phyloP scores from a whole-genome alignment of 345 rosid species.

The Lumnitzera littorea region DNA sequence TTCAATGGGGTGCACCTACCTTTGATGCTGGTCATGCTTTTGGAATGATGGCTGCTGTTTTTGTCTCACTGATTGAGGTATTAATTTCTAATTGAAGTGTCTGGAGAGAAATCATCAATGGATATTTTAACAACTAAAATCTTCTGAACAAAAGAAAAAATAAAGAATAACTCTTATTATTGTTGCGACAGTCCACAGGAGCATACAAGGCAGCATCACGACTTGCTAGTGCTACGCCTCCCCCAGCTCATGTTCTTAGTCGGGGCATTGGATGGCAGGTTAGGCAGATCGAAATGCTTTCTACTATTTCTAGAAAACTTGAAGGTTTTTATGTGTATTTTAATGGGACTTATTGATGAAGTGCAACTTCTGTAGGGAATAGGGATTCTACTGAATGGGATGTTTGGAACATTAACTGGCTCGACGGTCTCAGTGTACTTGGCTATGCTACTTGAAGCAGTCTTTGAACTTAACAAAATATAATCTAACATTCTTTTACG shows the following conservation, averaged over 20 bases:
- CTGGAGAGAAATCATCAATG: background rate
- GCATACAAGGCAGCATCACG: conserved; percentile 96
- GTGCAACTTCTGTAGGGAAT: conserved; percentile 35
- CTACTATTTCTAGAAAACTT: background rate
- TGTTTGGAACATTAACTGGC: conserved; percentile 83
- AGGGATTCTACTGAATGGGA: conserved; percentile 77
- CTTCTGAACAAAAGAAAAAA: background rate
- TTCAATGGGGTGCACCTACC: conserved; percentile 99
- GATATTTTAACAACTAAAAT: background rate
- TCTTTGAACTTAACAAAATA: no score
- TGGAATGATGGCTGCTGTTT: conserved; percentile 96
- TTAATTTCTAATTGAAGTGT: background rate
- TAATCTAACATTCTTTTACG: no score
- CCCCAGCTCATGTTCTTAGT: conserved; percentile 97
- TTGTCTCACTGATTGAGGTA: conserved; percentile 94
- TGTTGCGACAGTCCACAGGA: conserved; percentile 66
- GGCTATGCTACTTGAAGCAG: background rate
- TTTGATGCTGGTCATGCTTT: conserved; percentile 98
- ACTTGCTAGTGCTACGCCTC: conserved; percentile 97
- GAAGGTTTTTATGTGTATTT: no score
- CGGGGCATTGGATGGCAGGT: conserved; percentile 99
- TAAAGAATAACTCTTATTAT: conserved; percentile 1
- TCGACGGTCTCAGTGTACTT: conserved; percentile 81
- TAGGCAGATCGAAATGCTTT: background rate
- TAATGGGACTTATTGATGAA: background rate